Percentiles rank a stretch among this genome's conserved stretches.
Evolutionary conservation across 2,329 filamentous ascomycete species (phyloP).

Genomic region (Talaromyces piceae): DNA sequence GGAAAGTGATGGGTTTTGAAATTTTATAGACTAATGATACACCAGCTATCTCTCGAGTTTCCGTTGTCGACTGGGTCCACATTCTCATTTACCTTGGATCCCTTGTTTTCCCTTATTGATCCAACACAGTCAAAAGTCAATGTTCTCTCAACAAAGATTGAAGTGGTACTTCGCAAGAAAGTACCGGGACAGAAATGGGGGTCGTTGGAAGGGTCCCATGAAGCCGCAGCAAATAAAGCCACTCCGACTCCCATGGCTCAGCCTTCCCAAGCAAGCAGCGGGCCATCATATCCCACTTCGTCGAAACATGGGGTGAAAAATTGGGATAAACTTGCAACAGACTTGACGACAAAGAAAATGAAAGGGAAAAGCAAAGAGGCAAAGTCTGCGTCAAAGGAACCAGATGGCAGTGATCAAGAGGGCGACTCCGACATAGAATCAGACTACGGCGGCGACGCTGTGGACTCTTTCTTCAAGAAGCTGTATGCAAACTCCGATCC

Average conservation of each 20-base stretch:
- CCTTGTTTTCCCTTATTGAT: constrained; percentile 61
- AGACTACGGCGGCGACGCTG: constrained; percentile 50
- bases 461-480: constrained; percentile 83
- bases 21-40: constrained; percentile 4
- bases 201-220: constrained; percentile 46
- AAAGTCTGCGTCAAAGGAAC: constrained; percentile 19
- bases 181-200: constrained; percentile 61
- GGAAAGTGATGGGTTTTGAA: constrained; percentile 10
- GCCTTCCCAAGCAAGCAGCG: constrained; percentile 17
- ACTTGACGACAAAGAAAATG: constrained; percentile 39
- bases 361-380: constrained; percentile 21
- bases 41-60: constrained; percentile 51
- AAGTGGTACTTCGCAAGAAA: constrained; percentile 65
- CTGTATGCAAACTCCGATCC: constrained; percentile 69
- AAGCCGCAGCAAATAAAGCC: constrained; percentile 14
- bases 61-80: constrained; percentile 46
- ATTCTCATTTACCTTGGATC: constrained; percentile 57
- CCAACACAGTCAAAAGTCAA: constrained; percentile 52
- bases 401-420: constrained; percentile 16
- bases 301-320: constrained; percentile 77
- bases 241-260: constrained; percentile 13
- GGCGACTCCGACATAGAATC: constrained; percentile 46
- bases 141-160: constrained; percentile 71
- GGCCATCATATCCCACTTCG: constrained; percentile 74
- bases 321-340: constrained; percentile 72